These are phyloP conservation scores for Daldinia grandis DNA, from an alignment of 495 filamentous ascomycete species.

Conservation along the genomic window DNA sequence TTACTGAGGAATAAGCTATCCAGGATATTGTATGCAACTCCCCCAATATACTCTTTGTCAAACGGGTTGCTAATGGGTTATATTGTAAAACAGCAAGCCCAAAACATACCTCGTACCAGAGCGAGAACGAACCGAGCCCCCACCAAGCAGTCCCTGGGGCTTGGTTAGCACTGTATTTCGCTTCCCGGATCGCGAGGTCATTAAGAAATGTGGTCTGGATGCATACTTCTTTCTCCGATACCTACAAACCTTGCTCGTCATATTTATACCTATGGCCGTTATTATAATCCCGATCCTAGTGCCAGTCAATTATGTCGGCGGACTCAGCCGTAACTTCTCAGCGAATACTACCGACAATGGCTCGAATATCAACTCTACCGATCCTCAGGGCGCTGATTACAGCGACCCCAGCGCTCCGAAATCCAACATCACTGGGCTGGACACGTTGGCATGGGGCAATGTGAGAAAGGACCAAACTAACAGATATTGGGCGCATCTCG, in stretches of 20 bases:
- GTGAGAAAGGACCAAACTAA: constrained; percentile 71
- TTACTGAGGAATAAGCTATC: constrained; percentile 79
- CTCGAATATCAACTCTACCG: constrained; percentile 45
- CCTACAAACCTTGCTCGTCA: constrained; percentile 89
- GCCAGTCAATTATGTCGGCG: constrained; percentile 80
- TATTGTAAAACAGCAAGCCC: constrained; percentile 67
- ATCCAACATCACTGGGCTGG: constrained; percentile 70
- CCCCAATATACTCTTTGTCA: neutral
- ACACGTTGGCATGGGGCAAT: constrained; percentile 91
- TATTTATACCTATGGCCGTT: constrained; percentile 82
- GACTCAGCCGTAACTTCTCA: constrained; percentile 66
- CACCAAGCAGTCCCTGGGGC: constrained; percentile 72
- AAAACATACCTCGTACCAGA: constrained; percentile 92
- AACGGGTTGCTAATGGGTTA: neutral
- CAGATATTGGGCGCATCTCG: constrained; percentile 88
- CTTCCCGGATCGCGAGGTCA: constrained; percentile 85
- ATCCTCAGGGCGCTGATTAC: constrained; percentile 38
- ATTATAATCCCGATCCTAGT: constrained; percentile 86
- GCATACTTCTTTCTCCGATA: constrained; percentile 98
- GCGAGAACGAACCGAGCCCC: constrained; percentile 78
- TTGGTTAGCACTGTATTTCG: constrained; percentile 77
- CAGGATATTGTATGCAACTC: constrained; percentile 75
- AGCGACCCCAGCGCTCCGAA: constrained; percentile 47
- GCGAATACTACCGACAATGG: constrained; percentile 48
- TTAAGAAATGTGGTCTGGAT: constrained; percentile 93